Percentiles rank a stretch among this genome's conserved stretches.
These are phyloP conservation scores for Termitomyces sp. DNA, from an alignment of 768 basidiomycete species.

Conservation along the genomic window DNA sequence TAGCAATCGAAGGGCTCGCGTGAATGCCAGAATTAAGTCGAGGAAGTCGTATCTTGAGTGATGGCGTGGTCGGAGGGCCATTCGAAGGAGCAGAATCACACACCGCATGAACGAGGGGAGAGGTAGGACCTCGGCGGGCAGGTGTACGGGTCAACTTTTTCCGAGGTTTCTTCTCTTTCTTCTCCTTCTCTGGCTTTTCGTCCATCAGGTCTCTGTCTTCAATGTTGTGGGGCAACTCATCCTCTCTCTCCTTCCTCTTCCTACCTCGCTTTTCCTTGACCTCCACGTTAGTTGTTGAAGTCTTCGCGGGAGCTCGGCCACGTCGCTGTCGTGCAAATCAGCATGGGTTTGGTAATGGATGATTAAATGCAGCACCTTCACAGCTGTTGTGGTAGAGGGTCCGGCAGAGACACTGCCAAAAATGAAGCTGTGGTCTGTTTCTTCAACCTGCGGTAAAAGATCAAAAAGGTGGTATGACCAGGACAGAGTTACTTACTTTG, in stretches of 20 bases:
- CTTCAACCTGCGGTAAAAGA: slow-evolving; percentile 25
- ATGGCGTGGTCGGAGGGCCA: slow-evolving; percentile 32
- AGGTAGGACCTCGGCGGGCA: slow-evolving; percentile 15
- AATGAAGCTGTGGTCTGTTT: slow-evolving; percentile 21
- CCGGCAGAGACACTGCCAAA: slow-evolving; percentile 8
- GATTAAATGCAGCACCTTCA: slow-evolving; percentile 8
- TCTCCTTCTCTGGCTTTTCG: slow-evolving; percentile 17
- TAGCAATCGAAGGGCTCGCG: slow-evolving; percentile 15
- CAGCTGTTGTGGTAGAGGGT: slow-evolving; percentile 7
- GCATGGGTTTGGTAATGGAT: neutral
- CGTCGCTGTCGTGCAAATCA: slow-evolving; percentile 8
- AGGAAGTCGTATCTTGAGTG: slow-evolving; percentile 51
- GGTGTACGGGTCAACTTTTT: slow-evolving; percentile 27
- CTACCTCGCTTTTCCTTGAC: slow-evolving; percentile 31
- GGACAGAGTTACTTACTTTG: slow-evolving; percentile 22
- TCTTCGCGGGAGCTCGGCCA: slow-evolving; percentile 22
- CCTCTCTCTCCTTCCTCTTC: slow-evolving; percentile 40
- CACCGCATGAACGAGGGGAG: slow-evolving; percentile 9
- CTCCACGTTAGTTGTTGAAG: slow-evolving; percentile 15
- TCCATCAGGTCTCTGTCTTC: slow-evolving; percentile 16
- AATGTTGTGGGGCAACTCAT: slow-evolving; percentile 17
- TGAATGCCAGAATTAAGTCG: slow-evolving; percentile 28
- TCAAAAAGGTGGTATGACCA: neutral
- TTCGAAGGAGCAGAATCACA: slow-evolving; percentile 19
- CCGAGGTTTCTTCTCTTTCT: slow-evolving; percentile 20